phyloP scores from a whole-genome alignment of 805 yeast genomes.

The Scheffersomyces stipitis region DNA sequence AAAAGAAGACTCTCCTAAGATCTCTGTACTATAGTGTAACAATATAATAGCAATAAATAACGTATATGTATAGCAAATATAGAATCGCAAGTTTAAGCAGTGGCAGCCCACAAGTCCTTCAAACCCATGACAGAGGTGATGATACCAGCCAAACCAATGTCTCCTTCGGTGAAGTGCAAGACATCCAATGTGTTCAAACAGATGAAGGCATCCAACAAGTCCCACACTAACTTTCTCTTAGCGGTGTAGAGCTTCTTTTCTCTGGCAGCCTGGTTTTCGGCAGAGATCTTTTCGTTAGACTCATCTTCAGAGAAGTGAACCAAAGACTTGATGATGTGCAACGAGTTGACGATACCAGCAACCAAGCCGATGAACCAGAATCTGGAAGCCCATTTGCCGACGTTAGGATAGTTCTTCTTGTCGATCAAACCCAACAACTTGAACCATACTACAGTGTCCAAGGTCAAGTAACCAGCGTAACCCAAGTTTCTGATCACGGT shows the following conservation, averaged over 20 bases:
- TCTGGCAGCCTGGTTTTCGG: constrained; percentile 34
- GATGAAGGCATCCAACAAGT: constrained; percentile 69
- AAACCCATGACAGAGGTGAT: constrained; percentile 79
- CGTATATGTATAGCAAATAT: too few species aligned
- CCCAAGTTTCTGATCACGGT: constrained; percentile 58
- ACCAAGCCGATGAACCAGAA: constrained; percentile 77
- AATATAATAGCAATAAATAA: too few species aligned
- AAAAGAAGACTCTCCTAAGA: not conserved
- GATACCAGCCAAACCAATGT: constrained; percentile 81
- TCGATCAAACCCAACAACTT: constrained; percentile 58
- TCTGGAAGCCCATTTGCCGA: constrained; percentile 60
- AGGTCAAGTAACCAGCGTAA: constrained; percentile 59
- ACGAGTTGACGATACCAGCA: constrained; percentile 60
- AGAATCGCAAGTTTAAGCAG: constrained; percentile 15
- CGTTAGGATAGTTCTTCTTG: constrained; percentile 43
- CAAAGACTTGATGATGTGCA: constrained; percentile 47
- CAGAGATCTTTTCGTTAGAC: constrained; percentile 19
- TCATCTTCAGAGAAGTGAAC: constrained; percentile 2
- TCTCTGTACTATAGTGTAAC: constrained; percentile 5
- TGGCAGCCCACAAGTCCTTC: constrained; percentile 64
- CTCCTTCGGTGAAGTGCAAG: constrained; percentile 69
- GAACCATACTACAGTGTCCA: constrained; percentile 65
- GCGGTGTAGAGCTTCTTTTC: constrained; percentile 48
- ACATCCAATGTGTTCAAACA: constrained; percentile 67
- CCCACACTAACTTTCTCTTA: constrained; percentile 70